These are phyloP conservation scores for Boletus reticuloceps DNA, from an alignment of 768 basidiomycete genomes.

Conservation along the genomic window DNA sequence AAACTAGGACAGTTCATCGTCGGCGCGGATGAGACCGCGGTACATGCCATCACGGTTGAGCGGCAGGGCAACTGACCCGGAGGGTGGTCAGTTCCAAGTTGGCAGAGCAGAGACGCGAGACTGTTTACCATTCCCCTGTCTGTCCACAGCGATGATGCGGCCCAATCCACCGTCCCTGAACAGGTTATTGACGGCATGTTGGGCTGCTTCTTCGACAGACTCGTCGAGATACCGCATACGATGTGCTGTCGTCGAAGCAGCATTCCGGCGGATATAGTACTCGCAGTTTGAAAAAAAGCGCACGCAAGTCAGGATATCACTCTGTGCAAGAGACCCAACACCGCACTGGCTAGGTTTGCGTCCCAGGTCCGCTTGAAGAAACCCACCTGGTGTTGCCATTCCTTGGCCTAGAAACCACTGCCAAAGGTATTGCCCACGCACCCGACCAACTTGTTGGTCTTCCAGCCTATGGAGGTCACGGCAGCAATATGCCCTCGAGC, in stretches of 20 bases:
- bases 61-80: conserved; percentile 57
- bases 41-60: conserved; percentile 85
- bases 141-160: conserved; percentile 76
- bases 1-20: conserved; percentile 46
- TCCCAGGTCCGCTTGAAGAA: conserved; percentile 39
- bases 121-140: conserved; percentile 55
- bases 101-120: conserved; percentile 8
- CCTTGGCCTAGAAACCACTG: conserved; percentile 80
- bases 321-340: conserved; percentile 76
- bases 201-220: conserved; percentile 53
- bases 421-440: conserved; percentile 87
- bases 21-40: conserved; percentile 66
- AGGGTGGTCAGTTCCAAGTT: neutral
- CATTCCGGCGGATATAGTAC: conserved; percentile 77
- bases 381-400: conserved; percentile 50
- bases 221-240: conserved; percentile 62
- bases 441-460: conserved; percentile 81
- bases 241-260: conserved; percentile 63
- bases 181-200: conserved; percentile 56
- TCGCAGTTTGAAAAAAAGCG: conserved; percentile 25
- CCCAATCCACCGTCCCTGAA: conserved; percentile 60
- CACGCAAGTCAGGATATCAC: neutral
- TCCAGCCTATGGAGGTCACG: conserved; percentile 79
- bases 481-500: conserved; percentile 63
- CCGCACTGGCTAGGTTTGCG: conserved; percentile 38